phyloP scores from a whole-genome alignment of 441 rosid genomes.

The Croton laevigatus region DNA sequence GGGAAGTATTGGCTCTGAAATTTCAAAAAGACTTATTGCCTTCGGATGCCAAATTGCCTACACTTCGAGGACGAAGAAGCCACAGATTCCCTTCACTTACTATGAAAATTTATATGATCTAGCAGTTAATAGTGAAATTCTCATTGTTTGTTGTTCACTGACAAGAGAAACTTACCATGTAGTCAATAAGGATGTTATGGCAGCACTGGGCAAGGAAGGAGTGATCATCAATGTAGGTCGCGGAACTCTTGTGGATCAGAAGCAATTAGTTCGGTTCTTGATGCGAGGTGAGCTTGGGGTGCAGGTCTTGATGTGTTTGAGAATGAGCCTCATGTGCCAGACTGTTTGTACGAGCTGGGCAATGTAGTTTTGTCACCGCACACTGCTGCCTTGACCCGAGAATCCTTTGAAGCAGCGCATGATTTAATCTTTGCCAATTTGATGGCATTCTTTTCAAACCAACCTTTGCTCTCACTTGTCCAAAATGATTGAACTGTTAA shows the following conservation, averaged over 20 bases:
- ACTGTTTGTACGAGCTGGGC: conserved; percentile 36
- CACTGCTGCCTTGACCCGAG: conserved; percentile 30
- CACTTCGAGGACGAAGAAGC: conserved; percentile 50
- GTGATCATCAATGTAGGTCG: conserved; percentile 60
- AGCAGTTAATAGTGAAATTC: conserved; percentile 41
- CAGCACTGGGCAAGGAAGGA: conserved; percentile 55
- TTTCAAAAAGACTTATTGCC: conserved; percentile 57
- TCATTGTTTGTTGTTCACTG: conserved; percentile 44
- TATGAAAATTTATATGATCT: conserved; percentile 39
- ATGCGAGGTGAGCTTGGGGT: conserved; percentile 46
- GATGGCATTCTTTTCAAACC: conserved; percentile 49
- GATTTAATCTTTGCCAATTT: conserved; percentile 36
- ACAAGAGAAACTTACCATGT: conserved; percentile 41
- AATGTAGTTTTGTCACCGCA: conserved; percentile 50
- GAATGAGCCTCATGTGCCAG: conserved; percentile 50
- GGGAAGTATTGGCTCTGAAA: conserved; percentile 45
- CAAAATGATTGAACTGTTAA: neutral
- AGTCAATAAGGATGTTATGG: conserved; percentile 49
- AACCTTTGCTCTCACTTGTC: conserved; percentile 26
- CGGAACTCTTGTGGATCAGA: conserved; percentile 60
- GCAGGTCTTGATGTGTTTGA: conserved; percentile 75
- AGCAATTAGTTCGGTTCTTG: conserved; percentile 44
- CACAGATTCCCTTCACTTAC: conserved; percentile 32
- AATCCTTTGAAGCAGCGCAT: conserved; percentile 26
- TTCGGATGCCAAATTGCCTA: conserved; percentile 55